Percentiles rank a stretch among this genome's conserved stretches.
Conservation (phyloP, 768 basidiomycete genomes). For the Galerina marginata region DNA sequence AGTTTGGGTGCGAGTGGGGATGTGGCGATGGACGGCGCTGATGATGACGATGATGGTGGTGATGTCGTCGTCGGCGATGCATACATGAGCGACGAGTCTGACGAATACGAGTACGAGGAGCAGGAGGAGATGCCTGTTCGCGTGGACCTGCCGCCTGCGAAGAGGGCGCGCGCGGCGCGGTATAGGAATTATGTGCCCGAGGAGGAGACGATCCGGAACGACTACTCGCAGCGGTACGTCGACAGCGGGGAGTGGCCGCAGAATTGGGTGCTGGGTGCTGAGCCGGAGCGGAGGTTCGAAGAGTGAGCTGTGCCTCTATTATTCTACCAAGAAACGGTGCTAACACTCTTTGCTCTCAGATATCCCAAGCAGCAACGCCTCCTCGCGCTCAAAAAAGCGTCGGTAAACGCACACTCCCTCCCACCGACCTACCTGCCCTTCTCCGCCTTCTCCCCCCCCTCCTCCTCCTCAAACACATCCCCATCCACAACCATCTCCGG, state of each 20-base stretch:
- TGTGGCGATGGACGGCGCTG: neutral
- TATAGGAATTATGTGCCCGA: slow-evolving; percentile 88
- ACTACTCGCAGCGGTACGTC: slow-evolving; percentile 91
- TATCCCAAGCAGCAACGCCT: slow-evolving; percentile 94
- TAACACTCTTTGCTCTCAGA: slow-evolving; percentile 45
- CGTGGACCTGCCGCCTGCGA: slow-evolving; percentile 61
- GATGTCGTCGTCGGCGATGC: slow-evolving; percentile 1
- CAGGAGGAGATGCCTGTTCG: slow-evolving; percentile 26
- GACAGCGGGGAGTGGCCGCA: slow-evolving; percentile 93
- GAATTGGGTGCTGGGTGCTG: slow-evolving; percentile 90
- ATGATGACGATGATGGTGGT: neutral
- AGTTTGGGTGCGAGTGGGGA: too few relatives aligned
- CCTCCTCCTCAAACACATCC: slow-evolving; percentile 46
- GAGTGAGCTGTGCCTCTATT: slow-evolving; percentile 75
- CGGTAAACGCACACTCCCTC: slow-evolving; percentile 71
- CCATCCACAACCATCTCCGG: slow-evolving; percentile 59
- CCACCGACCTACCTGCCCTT: slow-evolving; percentile 69
- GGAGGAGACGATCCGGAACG: slow-evolving; percentile 96
- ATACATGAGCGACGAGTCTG: neutral
- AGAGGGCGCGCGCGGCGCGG: slow-evolving; percentile 70
- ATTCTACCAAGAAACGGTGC: neutral
- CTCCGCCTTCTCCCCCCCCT: slow-evolving; percentile 47
- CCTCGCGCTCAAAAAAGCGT: slow-evolving; percentile 79
- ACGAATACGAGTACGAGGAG: neutral
- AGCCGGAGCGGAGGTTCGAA: slow-evolving; percentile 87